Percentiles rank a stretch among this genome's conserved stretches.
Evolutionary conservation across 106 monocot genomes (phyloP).

Genomic region (Platanthera guangdongensis): DNA sequence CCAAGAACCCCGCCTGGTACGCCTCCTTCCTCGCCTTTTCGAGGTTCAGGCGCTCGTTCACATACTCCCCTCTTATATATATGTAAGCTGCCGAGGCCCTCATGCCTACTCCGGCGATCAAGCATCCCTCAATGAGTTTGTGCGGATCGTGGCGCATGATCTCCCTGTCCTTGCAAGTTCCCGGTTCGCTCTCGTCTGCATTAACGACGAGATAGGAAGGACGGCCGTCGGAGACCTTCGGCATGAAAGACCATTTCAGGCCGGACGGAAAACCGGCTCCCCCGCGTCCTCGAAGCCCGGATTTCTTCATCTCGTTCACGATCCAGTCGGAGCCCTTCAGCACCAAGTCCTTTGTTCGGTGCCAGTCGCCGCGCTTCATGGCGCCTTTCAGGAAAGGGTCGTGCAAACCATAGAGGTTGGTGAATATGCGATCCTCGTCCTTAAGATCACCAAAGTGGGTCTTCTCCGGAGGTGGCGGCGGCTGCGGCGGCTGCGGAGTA

Average conservation of each 20-base stretch:
- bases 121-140: constrained; percentile 64
- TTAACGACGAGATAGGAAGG: constrained; percentile 76
- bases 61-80: constrained; percentile 68
- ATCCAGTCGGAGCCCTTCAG: constrained; percentile 70
- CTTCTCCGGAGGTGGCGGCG: constrained; percentile 56
- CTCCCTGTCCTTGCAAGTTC: constrained; percentile 68
- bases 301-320: constrained; percentile 63
- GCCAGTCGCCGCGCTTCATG: constrained; percentile 67
- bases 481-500: constrained; percentile 15
- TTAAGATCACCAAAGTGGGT: constrained; percentile 64
- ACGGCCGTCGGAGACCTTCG: constrained; percentile 70
- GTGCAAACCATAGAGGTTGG: constrained; percentile 62
- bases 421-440: constrained; percentile 70
- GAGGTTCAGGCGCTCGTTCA: constrained; percentile 50
- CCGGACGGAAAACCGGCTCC: constrained; percentile 77
- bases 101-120: constrained; percentile 77
- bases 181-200: constrained; percentile 75
- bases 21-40: constrained; percentile 71
- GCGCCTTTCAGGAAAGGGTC: constrained; percentile 76
- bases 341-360: constrained; percentile 56
- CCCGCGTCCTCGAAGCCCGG: constrained; percentile 66
- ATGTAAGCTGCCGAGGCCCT: constrained; percentile 65
- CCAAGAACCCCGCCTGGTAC: constrained; percentile 47
- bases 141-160: constrained; percentile 73
- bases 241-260: constrained; percentile 78